Conservation (phyloP, 805 yeast species). For the Debaryomyces hansenii region DNA sequence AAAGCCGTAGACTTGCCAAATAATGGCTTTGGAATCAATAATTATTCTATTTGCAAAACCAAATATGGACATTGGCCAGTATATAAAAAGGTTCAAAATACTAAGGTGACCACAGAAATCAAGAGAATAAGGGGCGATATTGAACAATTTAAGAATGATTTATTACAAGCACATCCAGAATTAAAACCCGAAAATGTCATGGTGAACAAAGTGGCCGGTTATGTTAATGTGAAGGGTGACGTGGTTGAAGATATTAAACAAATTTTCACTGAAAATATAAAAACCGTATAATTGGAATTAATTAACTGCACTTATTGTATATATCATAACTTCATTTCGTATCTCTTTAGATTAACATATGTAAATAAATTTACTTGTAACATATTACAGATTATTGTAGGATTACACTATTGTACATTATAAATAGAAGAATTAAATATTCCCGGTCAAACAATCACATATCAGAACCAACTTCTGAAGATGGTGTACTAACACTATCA, state of each 20-base stretch:
- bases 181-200: slow-evolving; percentile 40
- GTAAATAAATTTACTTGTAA: background rate
- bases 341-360: background rate
- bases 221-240: slow-evolving; percentile 43
- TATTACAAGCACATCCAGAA: slow-evolving; percentile 50
- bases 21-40: slow-evolving; percentile 34
- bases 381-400: background rate
- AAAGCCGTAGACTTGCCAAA: slow-evolving; percentile 25
- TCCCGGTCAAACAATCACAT: background rate
- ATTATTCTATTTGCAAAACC: slow-evolving; percentile 50
- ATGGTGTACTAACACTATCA: slow-evolving; percentile 35
- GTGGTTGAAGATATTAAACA: slow-evolving; percentile 29
- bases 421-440: background rate
- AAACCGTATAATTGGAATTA: background rate
- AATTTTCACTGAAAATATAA: slow-evolving; percentile 20
- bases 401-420: background rate
- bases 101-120: slow-evolving; percentile 70
- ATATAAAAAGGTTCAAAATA: slow-evolving; percentile 65
- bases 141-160: slow-evolving; percentile 62
- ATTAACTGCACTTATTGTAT: background rate
- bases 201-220: slow-evolving; percentile 33
- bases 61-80: slow-evolving; percentile 77
- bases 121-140: slow-evolving; percentile 71
- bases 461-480: slow-evolving; percentile 26
- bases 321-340: background rate